Evolutionary conservation across 768 basidiomycete genomes (phyloP), one percentile per base, ranked within the genome.

Genomic region (Polyporus arcularius): DNA sequence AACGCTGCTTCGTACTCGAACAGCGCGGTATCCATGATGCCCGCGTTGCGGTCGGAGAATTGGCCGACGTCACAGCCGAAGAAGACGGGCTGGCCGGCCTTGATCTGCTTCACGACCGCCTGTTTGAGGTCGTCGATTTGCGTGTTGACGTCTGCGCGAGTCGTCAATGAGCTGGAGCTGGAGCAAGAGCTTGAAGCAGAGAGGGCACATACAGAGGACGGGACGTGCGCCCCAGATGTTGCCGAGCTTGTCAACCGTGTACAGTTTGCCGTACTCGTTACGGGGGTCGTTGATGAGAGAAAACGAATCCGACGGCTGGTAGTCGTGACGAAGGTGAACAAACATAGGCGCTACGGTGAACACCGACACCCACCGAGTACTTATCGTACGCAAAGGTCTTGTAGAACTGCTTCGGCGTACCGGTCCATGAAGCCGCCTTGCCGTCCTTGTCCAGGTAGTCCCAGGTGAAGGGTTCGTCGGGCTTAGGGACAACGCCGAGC

Each of bases 51-150:
- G 65, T 92, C 87, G 4, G 88, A 90, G 71, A 85, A 92, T 70
- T 97, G 85, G 39, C 94, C 95, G 47, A 97, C 94, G 71, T 98
- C 96, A 71, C 96, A 97, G 0, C 95, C 96, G 70, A 98, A 98
- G 84, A 96, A 97, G 47, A 96, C 89, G 4, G 95, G 90, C 41
- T 88, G 86, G 42, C 92, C 90, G 28, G 90, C 89, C 74, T 93
- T 93, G 78, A 96, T 84, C 73, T 89, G 80, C 80, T 87, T 88
- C 58, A 98, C 85, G 15, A 96, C 87, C 11, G 85, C 85, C 12
- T 83, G 77, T 80, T 96, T 97, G 71, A 98, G 81, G 43, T 86
- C 86, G 53, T 88, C 83, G 63, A 87, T 86, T 65, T 90, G 84
- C 1, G 94, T 94, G 77, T 96, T 97, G 58, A 96, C 94, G 69